A percentile compares a stretch with the other conserved stretches of the same genome.
phyloP scores from a whole-genome alignment of 345 rosid genomes.

The Limnanthes douglasii region DNA sequence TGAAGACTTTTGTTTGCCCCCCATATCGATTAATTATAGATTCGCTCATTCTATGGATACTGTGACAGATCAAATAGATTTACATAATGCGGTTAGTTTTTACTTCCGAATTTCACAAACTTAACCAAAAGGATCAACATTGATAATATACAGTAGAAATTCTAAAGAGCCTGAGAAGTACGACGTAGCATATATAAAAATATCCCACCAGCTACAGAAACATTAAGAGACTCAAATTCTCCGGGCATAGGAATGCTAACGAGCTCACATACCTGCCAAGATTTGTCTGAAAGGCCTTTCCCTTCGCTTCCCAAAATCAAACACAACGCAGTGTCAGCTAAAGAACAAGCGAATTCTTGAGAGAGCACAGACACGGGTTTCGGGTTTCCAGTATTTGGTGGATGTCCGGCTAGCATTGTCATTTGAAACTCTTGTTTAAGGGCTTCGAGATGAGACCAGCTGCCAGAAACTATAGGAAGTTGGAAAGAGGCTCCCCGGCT shows the following conservation, averaged over 20 bases:
- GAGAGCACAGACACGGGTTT: conserved; percentile 30
- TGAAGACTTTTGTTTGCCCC: neutral
- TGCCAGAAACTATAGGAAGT: conserved; percentile 62
- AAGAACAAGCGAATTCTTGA: conserved; percentile 24
- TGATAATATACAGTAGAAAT: neutral
- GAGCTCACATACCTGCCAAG: conserved; percentile 47
- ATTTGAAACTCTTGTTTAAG: conserved; percentile 35
- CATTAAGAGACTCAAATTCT: conserved; percentile 80
- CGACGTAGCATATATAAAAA: conserved; percentile 60
- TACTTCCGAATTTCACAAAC: neutral
- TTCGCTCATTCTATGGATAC: neutral
- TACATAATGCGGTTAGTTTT: neutral
- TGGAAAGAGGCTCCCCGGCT: conserved; percentile 91
- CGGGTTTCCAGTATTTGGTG: conserved; percentile 23
- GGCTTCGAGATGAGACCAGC: conserved; percentile 50
- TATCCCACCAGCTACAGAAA: conserved; percentile 94
- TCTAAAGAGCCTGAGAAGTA: conserved; percentile 9
- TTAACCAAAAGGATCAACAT: neutral
- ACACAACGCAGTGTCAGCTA: conserved; percentile 36
- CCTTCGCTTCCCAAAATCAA: conserved; percentile 92
- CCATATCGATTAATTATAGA: neutral
- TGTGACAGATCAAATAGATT: no score
- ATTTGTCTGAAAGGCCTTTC: conserved; percentile 51
- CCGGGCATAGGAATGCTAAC: conserved; percentile 83
- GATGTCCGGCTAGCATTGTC: conserved; percentile 84